Evolutionary conservation across 2,329 filamentous ascomycete genomes (phyloP).

Genomic region (Shiraia sp.): DNA sequence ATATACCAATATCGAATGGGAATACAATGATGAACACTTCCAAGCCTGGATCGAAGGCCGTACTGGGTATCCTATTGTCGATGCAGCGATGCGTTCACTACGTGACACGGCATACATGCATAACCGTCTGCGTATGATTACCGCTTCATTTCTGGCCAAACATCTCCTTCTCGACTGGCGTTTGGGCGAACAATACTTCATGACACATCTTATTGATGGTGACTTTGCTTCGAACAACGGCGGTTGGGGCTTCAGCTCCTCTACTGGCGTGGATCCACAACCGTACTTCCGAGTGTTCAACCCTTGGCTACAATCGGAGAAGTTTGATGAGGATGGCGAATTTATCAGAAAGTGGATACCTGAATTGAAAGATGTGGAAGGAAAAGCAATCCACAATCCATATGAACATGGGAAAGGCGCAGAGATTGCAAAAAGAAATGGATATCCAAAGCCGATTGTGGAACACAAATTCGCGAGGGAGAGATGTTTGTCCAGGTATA

Average conservation of each 20-base stretch:
- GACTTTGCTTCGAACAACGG: slow-evolving; percentile 60
- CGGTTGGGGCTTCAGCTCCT: slow-evolving; percentile 68
- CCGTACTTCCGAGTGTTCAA: slow-evolving; percentile 94
- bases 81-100: slow-evolving; percentile 57
- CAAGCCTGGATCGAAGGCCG: slow-evolving; percentile 62
- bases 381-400: slow-evolving; percentile 78
- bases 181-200: slow-evolving; percentile 56
- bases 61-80: slow-evolving; percentile 54
- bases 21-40: slow-evolving; percentile 60
- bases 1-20: slow-evolving; percentile 82
- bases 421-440: slow-evolving; percentile 62
- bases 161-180: slow-evolving; percentile 57
- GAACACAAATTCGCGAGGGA: slow-evolving; percentile 72
- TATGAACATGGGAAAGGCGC: slow-evolving; percentile 63
- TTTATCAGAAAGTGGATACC: slow-evolving; percentile 85
- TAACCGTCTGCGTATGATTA: slow-evolving; percentile 57
- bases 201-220: slow-evolving; percentile 53
- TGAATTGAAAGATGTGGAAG: slow-evolving; percentile 67
- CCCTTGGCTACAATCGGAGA: slow-evolving; percentile 80
- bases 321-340: slow-evolving; percentile 76
- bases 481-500: slow-evolving; percentile 70
- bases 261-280: slow-evolving; percentile 78
- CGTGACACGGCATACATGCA: slow-evolving; percentile 57
- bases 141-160: slow-evolving; percentile 53
- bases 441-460: slow-evolving; percentile 77